A percentile compares a stretch with the other conserved stretches of the same genome.
phyloP scores from a whole-genome alignment of 1,284 basidiomycete genomes.

The Ustilago cynodontis region DNA sequence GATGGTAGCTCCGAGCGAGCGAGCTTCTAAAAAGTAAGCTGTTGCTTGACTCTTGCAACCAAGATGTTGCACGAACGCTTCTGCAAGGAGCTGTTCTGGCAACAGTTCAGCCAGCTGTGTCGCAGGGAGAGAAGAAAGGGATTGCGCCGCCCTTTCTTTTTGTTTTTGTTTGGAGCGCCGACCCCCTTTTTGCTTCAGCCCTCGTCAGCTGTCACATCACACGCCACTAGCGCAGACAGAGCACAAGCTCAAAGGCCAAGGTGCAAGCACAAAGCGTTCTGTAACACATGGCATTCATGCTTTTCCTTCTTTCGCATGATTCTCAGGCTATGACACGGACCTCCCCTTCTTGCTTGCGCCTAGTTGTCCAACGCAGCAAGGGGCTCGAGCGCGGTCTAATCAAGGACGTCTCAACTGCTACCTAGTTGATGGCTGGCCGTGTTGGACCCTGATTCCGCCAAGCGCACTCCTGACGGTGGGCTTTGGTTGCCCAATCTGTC shows the following conservation, averaged over 20 bases:
- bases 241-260: too few species aligned
- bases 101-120: not conserved
- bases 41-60: too few species aligned
- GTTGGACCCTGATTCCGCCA: slow-evolving; percentile 6
- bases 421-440: too few species aligned
- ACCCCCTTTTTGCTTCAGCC: slow-evolving; percentile 4
- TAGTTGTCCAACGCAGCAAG: not conserved
- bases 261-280: not conserved
- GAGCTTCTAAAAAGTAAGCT: too few species aligned
- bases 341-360: not conserved
- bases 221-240: not conserved
- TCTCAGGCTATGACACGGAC: not conserved
- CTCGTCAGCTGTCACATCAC: slow-evolving; percentile 11
- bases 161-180: slow-evolving; percentile 13
- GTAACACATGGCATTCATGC: slow-evolving; percentile 2
- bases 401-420: too few species aligned
- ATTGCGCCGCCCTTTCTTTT: not conserved
- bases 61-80: not conserved
- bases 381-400: slow-evolving; percentile 1
- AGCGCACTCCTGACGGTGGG: not conserved
- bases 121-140: slow-evolving; percentile 9
- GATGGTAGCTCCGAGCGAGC: not conserved
- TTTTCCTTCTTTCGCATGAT: not conserved
- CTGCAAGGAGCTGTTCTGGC: not conserved
- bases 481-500: not conserved